These are phyloP conservation scores for Tympanopsis confertula DNA, from an alignment of 2,329 filamentous ascomycete genomes.

Conservation along the genomic window DNA sequence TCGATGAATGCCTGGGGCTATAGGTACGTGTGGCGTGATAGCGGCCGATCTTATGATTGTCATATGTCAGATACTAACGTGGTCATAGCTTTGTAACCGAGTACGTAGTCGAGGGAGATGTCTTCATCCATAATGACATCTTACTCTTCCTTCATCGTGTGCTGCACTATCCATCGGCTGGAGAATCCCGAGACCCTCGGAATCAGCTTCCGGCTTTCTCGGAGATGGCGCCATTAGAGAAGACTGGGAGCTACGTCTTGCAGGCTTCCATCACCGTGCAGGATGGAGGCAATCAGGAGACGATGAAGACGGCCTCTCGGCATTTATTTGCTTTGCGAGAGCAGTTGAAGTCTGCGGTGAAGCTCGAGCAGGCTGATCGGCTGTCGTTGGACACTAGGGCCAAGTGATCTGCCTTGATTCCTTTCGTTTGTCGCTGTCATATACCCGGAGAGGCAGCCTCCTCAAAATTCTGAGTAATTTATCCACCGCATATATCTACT, in stretches of 20 bases:
- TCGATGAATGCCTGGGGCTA: slow-evolving; percentile 40
- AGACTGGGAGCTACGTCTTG: slow-evolving; percentile 42
- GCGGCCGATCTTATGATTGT: slow-evolving; percentile 4
- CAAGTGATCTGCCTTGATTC: slow-evolving; percentile 22
- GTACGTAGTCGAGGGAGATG: slow-evolving; percentile 41
- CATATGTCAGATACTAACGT: slow-evolving; percentile 4
- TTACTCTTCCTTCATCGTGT: slow-evolving; percentile 43
- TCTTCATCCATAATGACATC: slow-evolving; percentile 44
- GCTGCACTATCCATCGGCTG: slow-evolving; percentile 28
- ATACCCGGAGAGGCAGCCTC: slow-evolving; percentile 1
- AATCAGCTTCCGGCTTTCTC: slow-evolving; percentile 25
- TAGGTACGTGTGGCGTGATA: slow-evolving; percentile 23
- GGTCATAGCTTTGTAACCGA: slow-evolving; percentile 38
- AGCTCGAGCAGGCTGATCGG: slow-evolving; percentile 43
- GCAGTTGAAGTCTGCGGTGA: slow-evolving; percentile 41
- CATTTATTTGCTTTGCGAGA: slow-evolving; percentile 42
- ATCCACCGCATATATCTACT: slow-evolving; percentile 3
- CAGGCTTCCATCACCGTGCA: slow-evolving; percentile 44
- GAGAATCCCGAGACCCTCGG: slow-evolving; percentile 9
- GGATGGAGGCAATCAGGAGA: slow-evolving; percentile 35
- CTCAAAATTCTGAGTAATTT: slow-evolving; percentile 1
- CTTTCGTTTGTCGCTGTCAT: slow-evolving; percentile 2
- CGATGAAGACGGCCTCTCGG: slow-evolving; percentile 38
- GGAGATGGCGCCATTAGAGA: slow-evolving; percentile 36
- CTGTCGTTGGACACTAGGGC: slow-evolving; percentile 47